phyloP scores from a whole-genome alignment of 2,329 filamentous ascomycete species.

The Colletotrichum australisinense region DNA sequence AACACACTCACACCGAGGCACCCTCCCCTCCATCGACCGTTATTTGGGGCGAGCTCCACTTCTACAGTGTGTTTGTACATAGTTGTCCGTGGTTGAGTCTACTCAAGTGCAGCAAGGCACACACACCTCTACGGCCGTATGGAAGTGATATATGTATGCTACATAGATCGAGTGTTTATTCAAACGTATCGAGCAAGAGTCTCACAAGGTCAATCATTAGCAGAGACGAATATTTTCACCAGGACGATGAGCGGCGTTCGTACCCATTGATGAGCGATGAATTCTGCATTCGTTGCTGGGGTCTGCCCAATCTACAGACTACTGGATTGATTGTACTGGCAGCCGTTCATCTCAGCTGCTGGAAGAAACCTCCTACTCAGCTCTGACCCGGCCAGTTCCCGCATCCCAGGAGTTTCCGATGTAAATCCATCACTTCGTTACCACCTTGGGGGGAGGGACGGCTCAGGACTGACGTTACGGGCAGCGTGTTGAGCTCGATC shows the following conservation, averaged over 20 bases:
- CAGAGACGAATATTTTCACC: background rate
- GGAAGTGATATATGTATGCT: no score
- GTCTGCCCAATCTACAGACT: background rate
- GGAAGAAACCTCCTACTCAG: background rate
- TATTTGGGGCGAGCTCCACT: no score
- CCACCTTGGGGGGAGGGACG: background rate
- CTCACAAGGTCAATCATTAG: background rate
- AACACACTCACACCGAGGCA: no score
- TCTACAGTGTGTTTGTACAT: no score
- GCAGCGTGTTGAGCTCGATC: background rate
- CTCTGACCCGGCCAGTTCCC: background rate
- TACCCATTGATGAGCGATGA: background rate
- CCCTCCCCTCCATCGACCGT: no score
- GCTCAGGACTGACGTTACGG: background rate
- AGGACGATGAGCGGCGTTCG: background rate
- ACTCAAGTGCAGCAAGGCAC: no score
- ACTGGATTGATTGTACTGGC: background rate
- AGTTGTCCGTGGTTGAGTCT: no score
- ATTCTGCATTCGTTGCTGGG: background rate
- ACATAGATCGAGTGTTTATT: no score
- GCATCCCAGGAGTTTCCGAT: background rate
- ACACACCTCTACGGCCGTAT: no score
- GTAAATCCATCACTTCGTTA: background rate
- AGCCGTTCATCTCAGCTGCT: background rate
- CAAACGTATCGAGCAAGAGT: no score